These are phyloP conservation scores for Aureobasidium sp. DNA, from an alignment of 2,329 filamentous ascomycete genomes.

Conservation along the genomic window DNA sequence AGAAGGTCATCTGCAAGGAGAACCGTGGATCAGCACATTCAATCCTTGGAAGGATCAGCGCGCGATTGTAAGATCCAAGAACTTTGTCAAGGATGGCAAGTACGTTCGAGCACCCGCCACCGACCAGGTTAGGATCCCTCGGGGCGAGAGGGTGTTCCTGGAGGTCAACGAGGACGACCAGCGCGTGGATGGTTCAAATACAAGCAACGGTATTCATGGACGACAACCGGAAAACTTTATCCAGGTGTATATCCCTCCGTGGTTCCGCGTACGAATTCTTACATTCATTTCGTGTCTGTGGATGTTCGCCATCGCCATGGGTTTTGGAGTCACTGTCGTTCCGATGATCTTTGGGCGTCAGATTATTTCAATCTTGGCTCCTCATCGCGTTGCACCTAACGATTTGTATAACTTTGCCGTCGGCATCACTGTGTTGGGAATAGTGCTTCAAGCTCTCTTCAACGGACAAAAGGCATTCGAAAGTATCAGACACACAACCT, in stretches of 20 bases:
- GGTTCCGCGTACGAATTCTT: slow-evolving; percentile 72
- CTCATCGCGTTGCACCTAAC: slow-evolving; percentile 68
- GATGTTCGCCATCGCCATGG: slow-evolving; percentile 84
- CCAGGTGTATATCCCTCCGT: slow-evolving; percentile 69
- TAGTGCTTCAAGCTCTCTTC: slow-evolving; percentile 50
- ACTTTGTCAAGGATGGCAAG: slow-evolving; percentile 62
- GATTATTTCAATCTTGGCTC: slow-evolving; percentile 67
- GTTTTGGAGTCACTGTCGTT: slow-evolving; percentile 76
- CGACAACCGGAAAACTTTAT: slow-evolving; percentile 40
- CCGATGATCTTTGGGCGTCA: slow-evolving; percentile 78
- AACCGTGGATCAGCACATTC: slow-evolving; percentile 12
- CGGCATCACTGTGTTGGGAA: slow-evolving; percentile 74
- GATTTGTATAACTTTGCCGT: slow-evolving; percentile 95
- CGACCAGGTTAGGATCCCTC: slow-evolving; percentile 89
- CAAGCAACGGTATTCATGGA: slow-evolving; percentile 28
- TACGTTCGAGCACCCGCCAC: slow-evolving; percentile 92
- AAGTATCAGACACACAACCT: slow-evolving; percentile 19
- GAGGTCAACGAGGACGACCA: slow-evolving; percentile 63
- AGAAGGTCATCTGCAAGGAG: slow-evolving; percentile 57
- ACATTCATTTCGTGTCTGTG: slow-evolving; percentile 86
- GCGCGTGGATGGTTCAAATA: slow-evolving; percentile 49
- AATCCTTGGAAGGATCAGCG: slow-evolving; percentile 26
- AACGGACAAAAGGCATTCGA: slow-evolving; percentile 18
- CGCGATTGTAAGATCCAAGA: slow-evolving; percentile 21
- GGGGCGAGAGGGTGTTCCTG: slow-evolving; percentile 73